These are phyloP conservation scores for Blastobotrys buckinghamii DNA, from an alignment of 1,139 yeast genomes.

Conservation along the genomic window DNA sequence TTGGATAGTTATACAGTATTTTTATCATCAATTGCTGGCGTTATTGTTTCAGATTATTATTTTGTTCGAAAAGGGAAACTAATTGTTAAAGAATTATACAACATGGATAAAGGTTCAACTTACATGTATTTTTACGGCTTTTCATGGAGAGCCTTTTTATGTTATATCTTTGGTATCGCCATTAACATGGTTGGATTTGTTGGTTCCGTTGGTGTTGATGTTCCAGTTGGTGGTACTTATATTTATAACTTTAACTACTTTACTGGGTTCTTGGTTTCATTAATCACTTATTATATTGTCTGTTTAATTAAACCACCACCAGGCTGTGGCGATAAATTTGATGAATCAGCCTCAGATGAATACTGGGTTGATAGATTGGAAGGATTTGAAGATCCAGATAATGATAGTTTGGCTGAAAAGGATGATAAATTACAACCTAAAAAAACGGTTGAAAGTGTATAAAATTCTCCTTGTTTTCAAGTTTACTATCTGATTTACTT, in stretches of 20 bases:
- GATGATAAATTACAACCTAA: neutral
- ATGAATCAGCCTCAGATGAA: conserved; percentile 9
- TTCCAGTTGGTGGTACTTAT: conserved; percentile 74
- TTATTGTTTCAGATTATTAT: conserved; percentile 69
- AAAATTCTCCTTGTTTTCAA: too few relatives aligned
- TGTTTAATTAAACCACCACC: conserved; percentile 53
- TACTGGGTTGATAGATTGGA: conserved; percentile 4
- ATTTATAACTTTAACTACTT: conserved; percentile 70
- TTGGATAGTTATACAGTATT: conserved; percentile 83
- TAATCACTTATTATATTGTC: conserved; percentile 44
- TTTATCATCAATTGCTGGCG: conserved; percentile 83
- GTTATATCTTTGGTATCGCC: conserved; percentile 41
- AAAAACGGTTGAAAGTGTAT: neutral
- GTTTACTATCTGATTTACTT: neutral
- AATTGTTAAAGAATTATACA: conserved; percentile 57
- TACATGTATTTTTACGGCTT: conserved; percentile 61
- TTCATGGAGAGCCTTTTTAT: conserved; percentile 60
- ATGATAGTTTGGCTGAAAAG: neutral
- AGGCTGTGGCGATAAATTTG: conserved; percentile 28
- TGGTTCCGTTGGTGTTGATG: conserved; percentile 64
- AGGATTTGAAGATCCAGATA: neutral
- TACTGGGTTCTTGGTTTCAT: conserved; percentile 62
- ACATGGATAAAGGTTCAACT: conserved; percentile 40
- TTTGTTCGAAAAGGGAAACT: conserved; percentile 64
- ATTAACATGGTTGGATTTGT: conserved; percentile 88